These are phyloP conservation scores for Lycium ferocissimum DNA, from an alignment of 257 asterid species.

Conservation along the genomic window DNA sequence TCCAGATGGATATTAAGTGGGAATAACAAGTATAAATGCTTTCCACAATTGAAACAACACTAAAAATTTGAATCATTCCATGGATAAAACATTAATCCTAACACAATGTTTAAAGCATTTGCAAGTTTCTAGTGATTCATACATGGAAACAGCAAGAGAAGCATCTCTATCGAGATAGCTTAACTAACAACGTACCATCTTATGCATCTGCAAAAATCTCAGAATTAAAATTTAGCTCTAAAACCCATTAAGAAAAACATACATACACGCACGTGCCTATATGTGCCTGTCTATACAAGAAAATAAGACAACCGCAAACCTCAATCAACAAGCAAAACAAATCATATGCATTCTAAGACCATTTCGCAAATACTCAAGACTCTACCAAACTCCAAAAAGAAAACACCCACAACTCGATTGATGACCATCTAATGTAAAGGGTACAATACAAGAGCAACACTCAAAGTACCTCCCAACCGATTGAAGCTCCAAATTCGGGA, in stretches of 20 bases:
- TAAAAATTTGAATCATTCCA: neutral
- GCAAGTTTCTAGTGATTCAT: neutral
- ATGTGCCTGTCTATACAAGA: neutral
- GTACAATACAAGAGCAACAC: neutral
- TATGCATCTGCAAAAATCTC: neutral
- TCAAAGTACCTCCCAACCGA: slow-evolving; percentile 19
- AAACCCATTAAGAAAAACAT: slow-evolving; percentile 1
- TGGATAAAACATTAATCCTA: neutral
- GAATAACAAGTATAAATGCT: neutral
- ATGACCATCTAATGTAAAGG: too few species aligned
- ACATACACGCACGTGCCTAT: neutral
- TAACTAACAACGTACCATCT: neutral
- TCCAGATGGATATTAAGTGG: neutral
- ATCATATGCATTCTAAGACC: neutral
- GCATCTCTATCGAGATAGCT: neutral
- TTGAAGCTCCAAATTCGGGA: slow-evolving; percentile 16
- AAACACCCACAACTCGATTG: too few species aligned
- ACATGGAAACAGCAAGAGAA: neutral
- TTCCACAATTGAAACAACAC: neutral
- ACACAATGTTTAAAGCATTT: neutral
- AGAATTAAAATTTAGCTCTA: neutral
- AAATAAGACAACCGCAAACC: neutral
- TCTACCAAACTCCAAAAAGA: neutral
- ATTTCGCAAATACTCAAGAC: slow-evolving; percentile 1
- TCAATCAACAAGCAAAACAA: neutral